These are phyloP conservation scores for Ogataea hybrid DNA, from an alignment of 1,139 yeast genomes.

Conservation along the genomic window DNA sequence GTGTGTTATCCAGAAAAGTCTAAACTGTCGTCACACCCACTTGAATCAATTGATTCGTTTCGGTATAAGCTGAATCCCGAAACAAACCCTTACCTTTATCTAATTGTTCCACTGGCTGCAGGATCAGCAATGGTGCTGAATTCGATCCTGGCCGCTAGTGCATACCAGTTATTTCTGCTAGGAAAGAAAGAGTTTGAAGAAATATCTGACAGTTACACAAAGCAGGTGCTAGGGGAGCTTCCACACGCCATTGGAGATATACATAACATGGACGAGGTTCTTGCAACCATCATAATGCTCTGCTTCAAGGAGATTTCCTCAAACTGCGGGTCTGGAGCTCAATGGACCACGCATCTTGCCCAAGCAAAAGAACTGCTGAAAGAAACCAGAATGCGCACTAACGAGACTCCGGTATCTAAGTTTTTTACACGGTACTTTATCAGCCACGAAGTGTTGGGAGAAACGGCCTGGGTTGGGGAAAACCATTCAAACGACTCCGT, in stretches of 20 bases:
- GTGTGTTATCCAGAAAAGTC: constrained; percentile 4
- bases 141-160: constrained; percentile 36
- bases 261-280: constrained; percentile 39
- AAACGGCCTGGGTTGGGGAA: constrained; percentile 35
- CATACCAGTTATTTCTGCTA: constrained; percentile 35
- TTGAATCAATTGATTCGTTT: neutral
- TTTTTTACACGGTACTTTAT: constrained; percentile 38
- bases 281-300: constrained; percentile 38
- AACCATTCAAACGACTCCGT: neutral
- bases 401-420: constrained; percentile 31
- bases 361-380: constrained; percentile 29
- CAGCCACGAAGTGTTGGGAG: constrained; percentile 42
- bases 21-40: neutral
- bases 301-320: constrained; percentile 41
- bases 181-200: constrained; percentile 31
- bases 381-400: constrained; percentile 20
- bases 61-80: neutral
- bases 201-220: constrained; percentile 31
- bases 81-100: constrained; percentile 35
- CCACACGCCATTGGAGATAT: constrained; percentile 32
- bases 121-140: constrained; percentile 34
- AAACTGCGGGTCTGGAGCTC: constrained; percentile 34
- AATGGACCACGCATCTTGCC: constrained; percentile 38
- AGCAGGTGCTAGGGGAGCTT: constrained; percentile 31
- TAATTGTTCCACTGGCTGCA: constrained; percentile 37